These are phyloP conservation scores for Sporothrix schenckii DNA, from an alignment of 2,329 filamentous ascomycete genomes.

Conservation along the genomic window DNA sequence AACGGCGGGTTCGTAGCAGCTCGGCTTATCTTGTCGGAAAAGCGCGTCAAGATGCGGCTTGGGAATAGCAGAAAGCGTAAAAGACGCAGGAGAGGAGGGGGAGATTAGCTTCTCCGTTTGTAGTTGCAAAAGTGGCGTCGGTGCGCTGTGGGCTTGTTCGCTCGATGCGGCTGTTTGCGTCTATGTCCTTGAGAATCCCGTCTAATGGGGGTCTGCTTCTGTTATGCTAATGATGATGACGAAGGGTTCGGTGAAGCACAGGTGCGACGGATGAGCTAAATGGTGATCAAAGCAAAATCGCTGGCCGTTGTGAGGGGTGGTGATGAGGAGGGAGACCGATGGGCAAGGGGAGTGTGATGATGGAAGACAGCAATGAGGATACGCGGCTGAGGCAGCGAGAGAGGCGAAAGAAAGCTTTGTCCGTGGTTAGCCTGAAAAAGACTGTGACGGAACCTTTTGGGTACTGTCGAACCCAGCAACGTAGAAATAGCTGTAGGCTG, in stretches of 20 bases:
- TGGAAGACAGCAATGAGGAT: slow-evolving; percentile 29
- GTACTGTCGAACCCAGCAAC: slow-evolving; percentile 22
- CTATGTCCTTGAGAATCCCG: slow-evolving; percentile 4
- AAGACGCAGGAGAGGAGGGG: neutral
- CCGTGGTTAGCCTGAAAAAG: slow-evolving; percentile 27
- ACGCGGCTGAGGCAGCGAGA: slow-evolving; percentile 30
- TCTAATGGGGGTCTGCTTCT: slow-evolving; percentile 8
- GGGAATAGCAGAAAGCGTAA: neutral
- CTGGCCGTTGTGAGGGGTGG: slow-evolving; percentile 11
- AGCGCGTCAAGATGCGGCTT: slow-evolving; percentile 5
- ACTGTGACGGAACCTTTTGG: slow-evolving; percentile 2
- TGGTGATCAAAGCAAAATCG: neutral
- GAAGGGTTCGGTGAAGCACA: neutral
- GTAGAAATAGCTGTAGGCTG: slow-evolving; percentile 19
- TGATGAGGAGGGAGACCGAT: neutral
- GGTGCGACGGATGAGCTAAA: neutral
- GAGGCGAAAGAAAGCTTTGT: slow-evolving; percentile 28
- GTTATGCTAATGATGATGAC: neutral
- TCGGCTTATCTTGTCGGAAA: neutral
- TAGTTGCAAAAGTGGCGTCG: slow-evolving; percentile 15
- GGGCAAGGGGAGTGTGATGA: slow-evolving; percentile 23
- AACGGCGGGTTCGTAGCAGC: neutral
- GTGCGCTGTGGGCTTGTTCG: slow-evolving; percentile 14
- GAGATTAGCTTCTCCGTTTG: neutral
- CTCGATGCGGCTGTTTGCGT: slow-evolving; percentile 17